Conservation (phyloP, 1,284 basidiomycete genomes). For the Papiliotrema laurentii region DNA sequence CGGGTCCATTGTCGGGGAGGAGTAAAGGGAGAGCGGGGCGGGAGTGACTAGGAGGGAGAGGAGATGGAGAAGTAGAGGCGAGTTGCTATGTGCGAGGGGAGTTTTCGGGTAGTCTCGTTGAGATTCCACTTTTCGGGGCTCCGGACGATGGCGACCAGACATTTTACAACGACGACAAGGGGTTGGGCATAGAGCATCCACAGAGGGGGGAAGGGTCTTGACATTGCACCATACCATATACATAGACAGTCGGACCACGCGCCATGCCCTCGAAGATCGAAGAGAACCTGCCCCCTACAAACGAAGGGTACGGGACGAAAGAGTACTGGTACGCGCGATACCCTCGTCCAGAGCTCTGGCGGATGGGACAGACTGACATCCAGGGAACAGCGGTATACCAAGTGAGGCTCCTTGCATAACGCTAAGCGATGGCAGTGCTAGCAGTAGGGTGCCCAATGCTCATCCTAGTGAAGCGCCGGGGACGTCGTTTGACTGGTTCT, state of each 20-base stretch:
- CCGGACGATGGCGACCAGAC: not conserved
- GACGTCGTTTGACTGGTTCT: slow-evolving; percentile 66
- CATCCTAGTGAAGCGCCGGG: slow-evolving; percentile 58
- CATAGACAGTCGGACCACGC: not conserved
- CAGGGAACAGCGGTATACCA: slow-evolving; percentile 65
- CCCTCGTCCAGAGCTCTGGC: not conserved
- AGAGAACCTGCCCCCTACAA: slow-evolving; percentile 57
- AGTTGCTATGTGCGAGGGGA: too few species aligned
- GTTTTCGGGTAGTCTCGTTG: too few species aligned
- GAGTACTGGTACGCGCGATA: slow-evolving; percentile 61
- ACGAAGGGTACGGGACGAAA: slow-evolving; percentile 69
- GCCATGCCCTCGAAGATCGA: slow-evolving; percentile 4
- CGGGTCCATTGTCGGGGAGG: slow-evolving; percentile 35
- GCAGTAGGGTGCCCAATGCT: not conserved
- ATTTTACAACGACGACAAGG: not conserved
- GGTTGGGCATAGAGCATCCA: too few species aligned
- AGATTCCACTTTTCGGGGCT: not conserved
- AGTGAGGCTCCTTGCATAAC: slow-evolving; percentile 49
- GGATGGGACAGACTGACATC: not conserved
- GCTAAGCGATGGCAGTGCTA: not conserved
- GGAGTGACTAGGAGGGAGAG: not conserved
- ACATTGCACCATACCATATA: not conserved
- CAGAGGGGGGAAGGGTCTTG: not conserved
- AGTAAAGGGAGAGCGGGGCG: not conserved
- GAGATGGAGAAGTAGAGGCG: not conserved